Conservation (phyloP, 805 yeast genomes). For the Vanderwaltozyma polyspora region DNA sequence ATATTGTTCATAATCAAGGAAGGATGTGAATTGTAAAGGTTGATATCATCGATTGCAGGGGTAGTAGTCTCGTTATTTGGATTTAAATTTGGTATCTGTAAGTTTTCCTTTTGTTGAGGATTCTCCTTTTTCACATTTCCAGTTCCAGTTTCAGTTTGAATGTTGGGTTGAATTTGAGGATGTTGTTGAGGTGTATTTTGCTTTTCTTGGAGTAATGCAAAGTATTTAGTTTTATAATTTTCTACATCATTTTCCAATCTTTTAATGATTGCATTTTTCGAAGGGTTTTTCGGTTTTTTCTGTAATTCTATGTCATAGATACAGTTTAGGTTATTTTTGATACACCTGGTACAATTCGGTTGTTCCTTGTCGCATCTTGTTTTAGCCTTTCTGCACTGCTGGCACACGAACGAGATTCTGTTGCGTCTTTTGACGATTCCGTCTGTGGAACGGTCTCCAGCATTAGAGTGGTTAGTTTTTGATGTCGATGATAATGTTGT, state of each 20-base stretch:
- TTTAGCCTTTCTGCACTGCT: constrained; percentile 24
- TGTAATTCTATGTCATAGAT: constrained; percentile 25
- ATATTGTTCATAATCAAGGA: constrained; percentile 22
- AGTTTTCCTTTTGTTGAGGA: background rate
- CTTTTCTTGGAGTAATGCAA: constrained; percentile 5
- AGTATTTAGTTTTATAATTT: constrained; percentile 24
- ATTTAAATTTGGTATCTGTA: background rate
- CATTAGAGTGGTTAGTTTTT: background rate
- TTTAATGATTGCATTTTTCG: constrained; percentile 23
- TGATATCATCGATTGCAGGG: background rate
- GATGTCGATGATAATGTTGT: too few relatives aligned
- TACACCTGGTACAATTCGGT: constrained; percentile 24
- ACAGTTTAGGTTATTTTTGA: constrained; percentile 18
- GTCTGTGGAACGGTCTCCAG: background rate
- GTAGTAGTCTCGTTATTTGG: background rate
- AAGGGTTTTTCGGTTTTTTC: constrained; percentile 23
- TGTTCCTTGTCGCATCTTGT: constrained; percentile 27
- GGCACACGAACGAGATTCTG: constrained; percentile 27
- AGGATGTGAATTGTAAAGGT: constrained; percentile 20
- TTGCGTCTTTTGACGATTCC: constrained; percentile 15
- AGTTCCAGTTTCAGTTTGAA: background rate
- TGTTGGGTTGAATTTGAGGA: background rate
- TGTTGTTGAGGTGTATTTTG: background rate
- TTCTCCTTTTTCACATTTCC: too few relatives aligned
- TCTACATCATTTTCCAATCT: constrained; percentile 23